Base-by-base conservation (phyloP, 371 early-diverging fungal genomes). In the Batkoa obscura region DNA sequence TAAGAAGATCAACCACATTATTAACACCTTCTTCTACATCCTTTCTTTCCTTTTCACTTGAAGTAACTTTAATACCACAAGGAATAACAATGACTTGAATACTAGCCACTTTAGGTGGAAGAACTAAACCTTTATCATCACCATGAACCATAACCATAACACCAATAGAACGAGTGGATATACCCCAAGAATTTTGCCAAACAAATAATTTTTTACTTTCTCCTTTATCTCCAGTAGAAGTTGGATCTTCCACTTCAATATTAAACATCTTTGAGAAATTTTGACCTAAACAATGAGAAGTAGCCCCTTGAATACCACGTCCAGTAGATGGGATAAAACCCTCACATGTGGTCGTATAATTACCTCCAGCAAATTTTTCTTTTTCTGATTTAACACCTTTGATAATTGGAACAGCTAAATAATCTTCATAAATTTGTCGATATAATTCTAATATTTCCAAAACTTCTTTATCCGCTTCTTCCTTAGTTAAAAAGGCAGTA, bases 101-200 rank as follows among this genome's bases (percentile, higher is more conserved):
- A 56, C 80, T 63, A 30, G 97, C 92, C 33, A 99, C 98, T 50
- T 86, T 82, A 48, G 99, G 99, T 59, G 99, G 99, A 58, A 99
- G 68, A 15, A 99, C 97, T 55, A 99, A 76, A 56, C 99, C 99
- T 79, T 92, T 93, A 72, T 99, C 85, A 68, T 99, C 99, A 66
- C 94, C 88, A 71, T 99, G 99, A 15, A 92, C 79, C 98, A 99
- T 98, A 48, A 96, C 90, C 85, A 96, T 88, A 56, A 97, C 96
- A 70, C 99, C 99, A 66, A 99, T 92, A 15, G 92, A 88, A 65
- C 99, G 86, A 35, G 99, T 99, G 56, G 99, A 88, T 50, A 99
- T 62, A 63, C 99, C 99, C 99, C 99, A 99, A 35, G 97, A 98
- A 78, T 98, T 99, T 72, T 99, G 99, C 90, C 93, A 98, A 39